Conservation (phyloP, 805 yeast genomes). For the Cyberlindnera maritima region DNA sequence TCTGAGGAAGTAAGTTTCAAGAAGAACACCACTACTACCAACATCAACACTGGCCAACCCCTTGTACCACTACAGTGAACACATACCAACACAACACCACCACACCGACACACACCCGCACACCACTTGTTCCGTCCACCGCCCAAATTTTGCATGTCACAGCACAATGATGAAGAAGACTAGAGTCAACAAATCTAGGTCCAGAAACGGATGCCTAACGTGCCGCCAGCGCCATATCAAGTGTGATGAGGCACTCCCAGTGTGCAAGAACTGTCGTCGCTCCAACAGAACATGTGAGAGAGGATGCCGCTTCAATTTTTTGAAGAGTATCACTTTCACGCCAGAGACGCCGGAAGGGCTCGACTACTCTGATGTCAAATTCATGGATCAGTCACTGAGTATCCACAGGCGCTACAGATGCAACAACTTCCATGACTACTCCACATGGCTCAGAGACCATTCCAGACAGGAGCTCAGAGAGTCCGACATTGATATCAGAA, state of each 20-base stretch:
- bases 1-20: too few species aligned
- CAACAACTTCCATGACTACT: conserved; percentile 20
- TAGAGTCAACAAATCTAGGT: conserved; percentile 17
- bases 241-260: conserved; percentile 57
- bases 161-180: conserved; percentile 4
- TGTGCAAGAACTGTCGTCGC: conserved; percentile 49
- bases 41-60: too few species aligned
- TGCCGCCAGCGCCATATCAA: conserved; percentile 61
- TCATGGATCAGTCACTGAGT: conserved; percentile 24
- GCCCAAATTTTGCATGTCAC: not conserved
- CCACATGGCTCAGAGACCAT: conserved; percentile 18
- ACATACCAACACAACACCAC: not conserved
- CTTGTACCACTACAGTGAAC: not conserved
- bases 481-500: conserved; percentile 21
- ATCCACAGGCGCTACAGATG: conserved; percentile 18
- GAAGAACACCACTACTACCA: too few species aligned
- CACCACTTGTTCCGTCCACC: not conserved
- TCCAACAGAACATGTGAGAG: conserved; percentile 46
- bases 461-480: conserved; percentile 15
- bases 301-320: conserved; percentile 45
- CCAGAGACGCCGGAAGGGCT: conserved; percentile 5
- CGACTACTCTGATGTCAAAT: conserved; percentile 3
- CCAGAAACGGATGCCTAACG: conserved; percentile 50
- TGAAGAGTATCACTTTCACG: conserved; percentile 27
- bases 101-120: not conserved